A percentile compares a stretch with the other conserved stretches of the same genome.
Evolutionary conservation across 495 filamentous ascomycete species (phyloP).

Genomic region (Clohesyomyces aquaticus): DNA sequence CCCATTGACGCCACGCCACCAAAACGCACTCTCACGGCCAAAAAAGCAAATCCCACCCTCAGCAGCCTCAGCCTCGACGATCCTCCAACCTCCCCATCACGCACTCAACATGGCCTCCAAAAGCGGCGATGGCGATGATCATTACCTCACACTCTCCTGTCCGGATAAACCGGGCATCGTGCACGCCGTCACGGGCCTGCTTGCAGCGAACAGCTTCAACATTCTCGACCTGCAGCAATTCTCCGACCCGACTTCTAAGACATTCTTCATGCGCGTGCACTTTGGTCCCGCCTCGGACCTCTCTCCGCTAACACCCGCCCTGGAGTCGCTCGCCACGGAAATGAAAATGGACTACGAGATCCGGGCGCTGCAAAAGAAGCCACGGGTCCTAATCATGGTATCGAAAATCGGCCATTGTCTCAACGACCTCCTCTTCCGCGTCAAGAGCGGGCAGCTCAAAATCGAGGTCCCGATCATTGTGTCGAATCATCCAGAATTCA

Average conservation of each 20-base stretch:
- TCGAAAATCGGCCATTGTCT: constrained; percentile 81
- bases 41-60: neutral
- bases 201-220: constrained; percentile 67
- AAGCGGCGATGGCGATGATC: constrained; percentile 49
- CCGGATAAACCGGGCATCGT: constrained; percentile 77
- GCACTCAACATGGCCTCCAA: constrained; percentile 26
- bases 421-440: constrained; percentile 77
- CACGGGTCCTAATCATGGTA: constrained; percentile 76
- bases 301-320: constrained; percentile 51
- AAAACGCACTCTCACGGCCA: neutral
- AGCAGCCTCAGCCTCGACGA: neutral
- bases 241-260: constrained; percentile 64
- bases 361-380: constrained; percentile 62
- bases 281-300: constrained; percentile 60
- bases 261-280: constrained; percentile 80
- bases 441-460: constrained; percentile 63
- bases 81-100: neutral
- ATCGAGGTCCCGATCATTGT: constrained; percentile 72
- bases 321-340: constrained; percentile 58
- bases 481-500: constrained; percentile 75
- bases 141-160: constrained; percentile 75
- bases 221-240: constrained; percentile 77
- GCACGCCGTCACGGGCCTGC: constrained; percentile 72
- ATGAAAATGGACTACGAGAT: constrained; percentile 67
- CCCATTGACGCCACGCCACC: neutral